Evolutionary conservation across 805 yeast species (phyloP).

Genomic region (Metschnikowia henanensis): DNA sequence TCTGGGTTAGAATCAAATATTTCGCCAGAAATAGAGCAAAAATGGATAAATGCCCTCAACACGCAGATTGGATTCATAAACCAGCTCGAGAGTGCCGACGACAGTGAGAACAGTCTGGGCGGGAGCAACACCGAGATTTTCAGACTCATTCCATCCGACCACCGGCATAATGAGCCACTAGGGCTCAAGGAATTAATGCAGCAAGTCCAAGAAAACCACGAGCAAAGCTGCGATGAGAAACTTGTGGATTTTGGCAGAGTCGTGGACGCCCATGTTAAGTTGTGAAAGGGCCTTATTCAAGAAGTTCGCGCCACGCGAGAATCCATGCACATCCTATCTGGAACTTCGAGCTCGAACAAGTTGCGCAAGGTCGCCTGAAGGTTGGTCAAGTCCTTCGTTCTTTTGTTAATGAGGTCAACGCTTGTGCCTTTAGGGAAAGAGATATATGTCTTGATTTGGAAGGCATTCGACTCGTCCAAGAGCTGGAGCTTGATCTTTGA

Average conservation of each 20-base stretch:
- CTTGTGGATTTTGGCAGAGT: neutral
- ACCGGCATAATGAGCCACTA: slow-evolving; percentile 23
- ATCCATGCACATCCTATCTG: slow-evolving; percentile 82
- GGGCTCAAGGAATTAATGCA: slow-evolving; percentile 20
- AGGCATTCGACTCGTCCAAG: slow-evolving; percentile 55
- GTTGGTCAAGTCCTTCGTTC: slow-evolving; percentile 58
- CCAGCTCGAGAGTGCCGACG: slow-evolving; percentile 27
- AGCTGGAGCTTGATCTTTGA: slow-evolving; percentile 34
- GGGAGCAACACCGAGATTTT: slow-evolving; percentile 24
- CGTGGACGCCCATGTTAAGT: slow-evolving; percentile 4
- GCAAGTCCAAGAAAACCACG: slow-evolving; percentile 11
- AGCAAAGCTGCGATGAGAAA: neutral
- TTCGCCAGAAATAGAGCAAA: slow-evolving; percentile 24
- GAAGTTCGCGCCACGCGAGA: slow-evolving; percentile 49
- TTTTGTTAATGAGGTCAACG: slow-evolving; percentile 65
- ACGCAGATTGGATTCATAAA: slow-evolving; percentile 53
- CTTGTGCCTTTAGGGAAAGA: slow-evolving; percentile 74
- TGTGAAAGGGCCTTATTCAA: neutral
- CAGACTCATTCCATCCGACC: slow-evolving; percentile 37
- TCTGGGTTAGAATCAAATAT: slow-evolving; percentile 47
- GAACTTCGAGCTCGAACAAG: slow-evolving; percentile 65
- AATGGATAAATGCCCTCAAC: slow-evolving; percentile 35
- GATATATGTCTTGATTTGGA: slow-evolving; percentile 63
- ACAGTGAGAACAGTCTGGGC: slow-evolving; percentile 14
- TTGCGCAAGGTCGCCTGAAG: slow-evolving; percentile 69